Conservation (phyloP, 2,329 filamentous ascomycete genomes). For the Nothophoma quercina region DNA sequence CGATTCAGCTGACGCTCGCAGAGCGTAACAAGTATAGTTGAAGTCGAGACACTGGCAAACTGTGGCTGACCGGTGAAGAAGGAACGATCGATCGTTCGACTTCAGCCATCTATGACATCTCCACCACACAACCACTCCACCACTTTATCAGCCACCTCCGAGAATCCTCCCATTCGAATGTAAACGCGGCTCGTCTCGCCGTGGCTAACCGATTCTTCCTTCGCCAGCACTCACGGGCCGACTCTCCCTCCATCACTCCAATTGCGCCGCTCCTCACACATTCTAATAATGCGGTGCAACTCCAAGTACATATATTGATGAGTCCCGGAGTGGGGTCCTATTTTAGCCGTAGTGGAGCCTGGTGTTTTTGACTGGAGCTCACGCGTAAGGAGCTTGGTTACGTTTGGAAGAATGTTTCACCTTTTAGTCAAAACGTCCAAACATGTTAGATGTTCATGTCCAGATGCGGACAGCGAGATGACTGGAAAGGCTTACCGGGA, state of each 20-base stretch:
- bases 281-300: constrained; percentile 17
- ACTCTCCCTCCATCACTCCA: constrained; percentile 8
- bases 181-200: background rate
- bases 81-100: background rate
- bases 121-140: no score
- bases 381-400: background rate
- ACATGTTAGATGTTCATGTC: background rate
- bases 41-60: background rate
- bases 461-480: background rate
- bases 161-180: background rate
- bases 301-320: background rate
- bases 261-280: constrained; percentile 8
- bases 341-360: background rate
- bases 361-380: background rate
- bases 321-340: background rate
- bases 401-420: constrained; percentile 4
- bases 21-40: background rate
- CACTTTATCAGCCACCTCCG: background rate
- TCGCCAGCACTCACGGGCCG: constrained; percentile 1
- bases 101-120: background rate
- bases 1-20: background rate
- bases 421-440: background rate
- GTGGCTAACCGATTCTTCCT: background rate
- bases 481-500: background rate
- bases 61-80: constrained; percentile 2